Base-by-base conservation (phyloP, 805 yeast genomes). In the Maudiozyma bulderi region DNA sequence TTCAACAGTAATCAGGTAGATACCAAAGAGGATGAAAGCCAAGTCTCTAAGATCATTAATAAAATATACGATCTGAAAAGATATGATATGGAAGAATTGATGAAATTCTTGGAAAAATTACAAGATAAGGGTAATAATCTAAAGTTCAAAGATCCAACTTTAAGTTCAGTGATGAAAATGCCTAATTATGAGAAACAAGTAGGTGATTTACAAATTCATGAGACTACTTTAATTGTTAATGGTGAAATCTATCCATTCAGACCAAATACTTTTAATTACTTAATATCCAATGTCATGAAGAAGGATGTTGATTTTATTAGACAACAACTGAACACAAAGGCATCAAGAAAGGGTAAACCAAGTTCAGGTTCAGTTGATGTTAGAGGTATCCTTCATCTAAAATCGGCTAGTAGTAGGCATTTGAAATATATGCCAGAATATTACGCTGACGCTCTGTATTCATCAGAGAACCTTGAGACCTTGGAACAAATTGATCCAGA, bases 161-260 rank as follows among this genome's bases (percentile, higher is more conserved):
- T 37, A 11, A 13, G 7, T 11, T n/a, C 28, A 6, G 6, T 30
- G 3, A 29, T 41, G 1, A 15, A 43, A 6, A 10, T 30, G 11
- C 59, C 66, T 2, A 53, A 55, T 20, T 50, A 58, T 9, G 29
- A 43, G 0, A 59, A 68, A 10, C 60, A 76, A 44, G 45, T 61
- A 8, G 44, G 57, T 1, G 67, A 64, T 0, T 69, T 80, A 35
- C 72, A 75, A 6, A 64, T 82, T 30, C 57, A 57, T 0, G 60
- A 62, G 1, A 81, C 91, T 0, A 63, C 76, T 0, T 67, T 87
- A 4, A 73, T 88, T 45, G 77, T 80, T 31, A 85, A 91, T 63
- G 98, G 98, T 42, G 81, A 82, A 6, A 73, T 85, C 14, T 67
- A 71, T 50, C 74, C 73, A 3, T 71, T 82, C 54, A 70, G 66